Evolutionary conservation across 2,329 filamentous ascomycete species (phyloP), one percentile per base, ranked within the genome.

Genomic region (Aureobasidium sp.): DNA sequence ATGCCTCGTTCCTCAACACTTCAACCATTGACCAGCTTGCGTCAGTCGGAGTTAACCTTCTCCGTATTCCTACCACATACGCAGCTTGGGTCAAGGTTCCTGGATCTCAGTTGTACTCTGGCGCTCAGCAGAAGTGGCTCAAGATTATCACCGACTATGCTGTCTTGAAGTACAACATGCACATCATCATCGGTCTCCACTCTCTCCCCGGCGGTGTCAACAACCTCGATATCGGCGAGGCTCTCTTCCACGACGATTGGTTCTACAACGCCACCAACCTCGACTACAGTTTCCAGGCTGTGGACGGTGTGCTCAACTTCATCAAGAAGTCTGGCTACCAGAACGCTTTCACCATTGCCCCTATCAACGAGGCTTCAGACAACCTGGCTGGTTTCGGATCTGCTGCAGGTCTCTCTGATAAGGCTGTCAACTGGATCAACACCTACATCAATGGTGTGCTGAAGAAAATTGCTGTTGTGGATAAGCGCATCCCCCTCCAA

Each of bases 11-110:
- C 31, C 9, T 54, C 6, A 54, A 23, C 33, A 23, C 20, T 20
- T 7, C 50, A 10, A 25, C 18, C 20, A 54, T 54, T 31, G 50
- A 54, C 18, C 18, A 54, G 33, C n/a, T 54, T 13, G 50, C 50
- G 11, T 23, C 10, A 5, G 31, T 25, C 3, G 33, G 33, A 9
- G n/a, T 54, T 11, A 54, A 54, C 13, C 7, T 23, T 38, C 50
- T 54, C 11, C 50, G 50, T 16, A 54, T 54, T 13, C 50, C 50
- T 6, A 54, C 50, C 1, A 54, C 50, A 5, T 53, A 53, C 15
- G 48, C 48, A 69, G 78, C 48, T 11, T 53, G 48, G 48, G 31
- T 53, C 29, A 53, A 54, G 31, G 29, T 54, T 36, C 50, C 50
- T 15, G 50, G 50, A 5, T 36, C 50, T 4, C 20, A 36, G 31